Percentiles rank a stretch among this genome's conserved stretches.
Conservation (phyloP, 2,329 filamentous ascomycete genomes). For the Westerdykella aurantiaca region DNA sequence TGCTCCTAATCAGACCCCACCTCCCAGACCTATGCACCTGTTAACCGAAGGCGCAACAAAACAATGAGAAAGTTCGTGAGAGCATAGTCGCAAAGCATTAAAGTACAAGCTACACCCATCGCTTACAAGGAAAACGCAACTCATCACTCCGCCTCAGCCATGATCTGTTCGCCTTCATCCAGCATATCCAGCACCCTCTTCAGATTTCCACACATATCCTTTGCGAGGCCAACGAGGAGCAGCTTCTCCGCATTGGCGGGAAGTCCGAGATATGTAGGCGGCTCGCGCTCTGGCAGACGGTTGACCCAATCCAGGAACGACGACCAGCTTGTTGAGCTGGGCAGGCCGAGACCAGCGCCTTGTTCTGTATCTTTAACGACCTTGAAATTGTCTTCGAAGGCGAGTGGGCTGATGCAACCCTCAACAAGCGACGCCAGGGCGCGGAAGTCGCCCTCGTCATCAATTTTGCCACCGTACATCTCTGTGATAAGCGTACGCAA, state of each 20-base stretch:
- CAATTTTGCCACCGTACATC: conserved; percentile 97
- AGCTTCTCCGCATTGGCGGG: conserved; percentile 96
- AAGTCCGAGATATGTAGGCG: conserved; percentile 87
- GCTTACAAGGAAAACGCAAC: too few species aligned
- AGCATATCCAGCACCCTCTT: conserved; percentile 79
- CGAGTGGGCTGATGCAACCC: conserved; percentile 73
- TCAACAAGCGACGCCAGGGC: conserved; percentile 68
- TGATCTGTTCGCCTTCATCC: conserved; percentile 89
- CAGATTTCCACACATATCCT: conserved; percentile 76
- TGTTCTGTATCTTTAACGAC: conserved; percentile 60
- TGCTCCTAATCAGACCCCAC: too few species aligned
- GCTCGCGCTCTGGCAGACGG: conserved; percentile 85
- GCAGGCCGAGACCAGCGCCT: conserved; percentile 63
- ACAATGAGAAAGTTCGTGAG: too few species aligned
- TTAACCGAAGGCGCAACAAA: too few species aligned
- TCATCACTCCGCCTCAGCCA: conserved; percentile 53
- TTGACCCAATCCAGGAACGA: conserved; percentile 93
- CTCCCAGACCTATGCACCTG: too few species aligned
- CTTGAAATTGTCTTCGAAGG: conserved; percentile 89
- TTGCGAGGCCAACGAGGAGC: conserved; percentile 79
- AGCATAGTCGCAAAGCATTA: too few species aligned
- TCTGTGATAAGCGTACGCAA: conserved; percentile 84
- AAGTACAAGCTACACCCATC: too few species aligned
- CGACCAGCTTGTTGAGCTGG: conserved; percentile 71
- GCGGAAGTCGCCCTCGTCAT: conserved; percentile 78